Conservation (phyloP, 441 rosid species). For the Dalechampia spathulata region DNA sequence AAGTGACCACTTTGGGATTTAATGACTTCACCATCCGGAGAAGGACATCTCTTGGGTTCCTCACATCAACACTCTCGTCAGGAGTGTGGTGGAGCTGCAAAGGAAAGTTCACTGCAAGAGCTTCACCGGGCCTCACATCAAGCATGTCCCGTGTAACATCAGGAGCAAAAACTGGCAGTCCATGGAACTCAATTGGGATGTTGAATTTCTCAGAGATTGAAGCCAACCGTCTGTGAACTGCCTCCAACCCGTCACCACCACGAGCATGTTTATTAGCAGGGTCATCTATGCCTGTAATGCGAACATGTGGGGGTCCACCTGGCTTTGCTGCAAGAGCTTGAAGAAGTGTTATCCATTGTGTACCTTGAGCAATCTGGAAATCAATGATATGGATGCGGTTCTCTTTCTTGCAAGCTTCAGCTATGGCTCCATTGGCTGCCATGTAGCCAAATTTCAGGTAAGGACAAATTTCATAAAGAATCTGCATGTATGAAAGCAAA, state of each 20-base stretch:
- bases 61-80: conserved; percentile 70
- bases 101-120: conserved; percentile 71
- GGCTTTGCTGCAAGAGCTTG: conserved; percentile 80
- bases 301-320: conserved; percentile 64
- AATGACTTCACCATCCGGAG: conserved; percentile 70
- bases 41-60: conserved; percentile 69
- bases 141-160: conserved; percentile 51
- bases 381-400: no score
- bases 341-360: no score
- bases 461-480: conserved; percentile 76
- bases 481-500: conserved; percentile 62
- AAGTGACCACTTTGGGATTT: conserved; percentile 65
- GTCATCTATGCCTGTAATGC: conserved; percentile 75
- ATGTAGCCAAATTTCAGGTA: conserved; percentile 86
- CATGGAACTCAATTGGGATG: conserved; percentile 58
- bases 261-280: conserved; percentile 48
- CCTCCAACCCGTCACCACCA: conserved; percentile 52
- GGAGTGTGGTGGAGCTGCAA: conserved; percentile 78
- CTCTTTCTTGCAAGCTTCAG: conserved; percentile 74
- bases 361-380: no score
- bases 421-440: conserved; percentile 91
- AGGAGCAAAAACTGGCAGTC: conserved; percentile 46
- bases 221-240: conserved; percentile 40
- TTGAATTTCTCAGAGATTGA: conserved; percentile 48
- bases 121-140: conserved; percentile 55